Evolutionary conservation across 1,284 basidiomycete genomes (phyloP).

Genomic region (Ceraceosorus guamensis): DNA sequence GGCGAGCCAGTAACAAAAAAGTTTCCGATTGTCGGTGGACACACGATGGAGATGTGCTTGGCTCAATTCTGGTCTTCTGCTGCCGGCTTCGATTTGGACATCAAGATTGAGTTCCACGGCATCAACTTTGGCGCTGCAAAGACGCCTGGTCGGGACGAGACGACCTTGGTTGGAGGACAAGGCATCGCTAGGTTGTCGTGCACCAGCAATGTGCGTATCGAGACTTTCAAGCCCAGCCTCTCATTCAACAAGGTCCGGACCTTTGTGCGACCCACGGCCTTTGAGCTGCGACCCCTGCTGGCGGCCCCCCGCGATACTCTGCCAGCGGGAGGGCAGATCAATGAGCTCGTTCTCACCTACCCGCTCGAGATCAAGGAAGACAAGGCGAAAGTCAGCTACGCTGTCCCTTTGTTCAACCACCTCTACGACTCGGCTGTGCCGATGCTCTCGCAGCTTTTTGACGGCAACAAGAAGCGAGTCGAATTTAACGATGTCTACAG

Average conservation of each 20-base stretch:
- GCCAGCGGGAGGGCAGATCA: slow-evolving; percentile 40
- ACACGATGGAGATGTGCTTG: slow-evolving; percentile 46
- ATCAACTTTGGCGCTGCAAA: slow-evolving; percentile 10
- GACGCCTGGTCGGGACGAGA: slow-evolving; percentile 26
- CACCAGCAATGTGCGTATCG: slow-evolving; percentile 36
- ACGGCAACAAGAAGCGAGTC: slow-evolving; percentile 37
- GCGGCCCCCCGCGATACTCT: slow-evolving; percentile 37
- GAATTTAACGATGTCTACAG: slow-evolving; percentile 47
- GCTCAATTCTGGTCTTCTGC: slow-evolving; percentile 48
- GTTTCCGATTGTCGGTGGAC: slow-evolving; percentile 42
- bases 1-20: slow-evolving; percentile 45
- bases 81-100: slow-evolving; percentile 42
- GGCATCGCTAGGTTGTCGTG: slow-evolving; percentile 41
- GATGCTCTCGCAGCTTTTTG: slow-evolving; percentile 43
- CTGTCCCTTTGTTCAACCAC: slow-evolving; percentile 40
- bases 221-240: slow-evolving; percentile 41
- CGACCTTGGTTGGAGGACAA: slow-evolving; percentile 43
- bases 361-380: slow-evolving; percentile 39
- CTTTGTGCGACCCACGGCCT: slow-evolving; percentile 37
- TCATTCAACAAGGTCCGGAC: slow-evolving; percentile 44
- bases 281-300: slow-evolving; percentile 32
- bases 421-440: slow-evolving; percentile 47
- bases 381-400: slow-evolving; percentile 29
- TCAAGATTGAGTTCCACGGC: slow-evolving; percentile 48
- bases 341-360: slow-evolving; percentile 48